Evolutionary conservation across 768 basidiomycete species (phyloP), one percentile per base, ranked within the genome.

Genomic region (Chalciporus piperatus): DNA sequence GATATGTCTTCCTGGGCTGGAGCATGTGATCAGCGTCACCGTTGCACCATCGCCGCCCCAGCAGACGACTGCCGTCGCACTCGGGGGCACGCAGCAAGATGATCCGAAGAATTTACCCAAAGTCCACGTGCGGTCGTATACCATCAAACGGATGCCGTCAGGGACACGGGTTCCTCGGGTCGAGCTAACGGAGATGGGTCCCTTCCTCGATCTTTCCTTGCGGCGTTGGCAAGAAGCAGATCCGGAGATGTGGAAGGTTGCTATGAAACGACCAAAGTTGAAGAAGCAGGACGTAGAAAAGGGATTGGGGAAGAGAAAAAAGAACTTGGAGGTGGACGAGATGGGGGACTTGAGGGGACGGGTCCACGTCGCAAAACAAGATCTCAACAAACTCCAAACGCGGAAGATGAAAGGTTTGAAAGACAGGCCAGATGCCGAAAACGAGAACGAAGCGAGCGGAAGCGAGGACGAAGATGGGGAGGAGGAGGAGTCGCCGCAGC

Each of bases 401-500:
- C 80, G 93, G 65, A 97, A 97, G 78, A 96, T 98, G 92, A 98
- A 97, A 74, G 96, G 92, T 10, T 70, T 99, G 56, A 89, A 85
- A 65, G 65, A 67, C 30, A 71, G 66, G 38, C 50, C 48, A 28
- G 57, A 50, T 10, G 51, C 22, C 30, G 43, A 33, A 20, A 48
- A 22, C 30, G 43, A 33, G n/a, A 48, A 22, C 3, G 45, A 46
- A 5, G 45, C 47, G 17, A 39, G 33, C 3, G 51, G 37, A 35
- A 37, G 35, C 33, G 57, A n/a, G 33, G 51, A 47, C 7, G 51
- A 43, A 12, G 56, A 54, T n/a, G 52, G 38, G 22, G 65, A 47
- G 32, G 68, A 58, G 38, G 59, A 61, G 30, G 70, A 53, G 58
- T 44, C 8, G 39, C 42, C 22, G 50, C 44, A 32, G 50, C 44